Conservation (phyloP, 73 alveolate genomes). For the Blepharisma stoltei region DNA sequence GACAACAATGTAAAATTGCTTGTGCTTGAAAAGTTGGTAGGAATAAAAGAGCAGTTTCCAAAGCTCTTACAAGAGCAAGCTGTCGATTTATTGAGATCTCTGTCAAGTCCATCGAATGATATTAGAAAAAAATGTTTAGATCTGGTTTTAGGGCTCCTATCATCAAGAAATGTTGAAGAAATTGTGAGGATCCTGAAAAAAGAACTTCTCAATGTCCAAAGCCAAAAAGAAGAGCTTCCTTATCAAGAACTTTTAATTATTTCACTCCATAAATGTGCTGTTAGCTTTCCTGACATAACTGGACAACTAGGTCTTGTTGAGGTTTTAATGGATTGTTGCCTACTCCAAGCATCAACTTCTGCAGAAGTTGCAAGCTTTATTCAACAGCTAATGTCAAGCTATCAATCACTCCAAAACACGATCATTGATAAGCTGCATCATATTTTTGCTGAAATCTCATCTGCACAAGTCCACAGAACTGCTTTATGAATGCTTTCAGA, state of each 20-base stretch:
- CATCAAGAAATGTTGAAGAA: constrained; percentile 72
- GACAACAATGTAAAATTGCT: constrained; percentile 82
- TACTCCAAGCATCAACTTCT: background rate
- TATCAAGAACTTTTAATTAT: constrained; percentile 46
- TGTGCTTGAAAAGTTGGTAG: constrained; percentile 59
- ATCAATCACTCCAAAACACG: background rate
- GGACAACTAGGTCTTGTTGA: constrained; percentile 19
- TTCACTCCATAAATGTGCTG: constrained; percentile 41
- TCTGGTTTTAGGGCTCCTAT: constrained; percentile 72
- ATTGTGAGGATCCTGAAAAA: constrained; percentile 43
- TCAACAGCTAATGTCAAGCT: background rate
- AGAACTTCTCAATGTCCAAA: constrained; percentile 22
- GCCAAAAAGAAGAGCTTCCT: constrained; percentile 12
- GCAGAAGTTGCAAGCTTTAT: constrained; percentile 26
- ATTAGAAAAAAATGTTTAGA: constrained; percentile 74
- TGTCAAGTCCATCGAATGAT: constrained; percentile 56
- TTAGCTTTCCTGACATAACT: constrained; percentile 58
- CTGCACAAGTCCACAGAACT: constrained; percentile 52
- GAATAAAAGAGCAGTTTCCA: constrained; percentile 38
- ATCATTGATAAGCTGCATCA: constrained; percentile 36
- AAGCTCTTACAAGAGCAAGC: constrained; percentile 62
- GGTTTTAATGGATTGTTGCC: constrained; percentile 16
- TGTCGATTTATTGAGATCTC: constrained; percentile 62
- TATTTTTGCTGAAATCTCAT: constrained; percentile 49
- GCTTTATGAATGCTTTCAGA: constrained; percentile 73